These are phyloP conservation scores for Lachnellula occidentalis DNA, from an alignment of 2,329 filamentous ascomycete species.

Conservation along the genomic window DNA sequence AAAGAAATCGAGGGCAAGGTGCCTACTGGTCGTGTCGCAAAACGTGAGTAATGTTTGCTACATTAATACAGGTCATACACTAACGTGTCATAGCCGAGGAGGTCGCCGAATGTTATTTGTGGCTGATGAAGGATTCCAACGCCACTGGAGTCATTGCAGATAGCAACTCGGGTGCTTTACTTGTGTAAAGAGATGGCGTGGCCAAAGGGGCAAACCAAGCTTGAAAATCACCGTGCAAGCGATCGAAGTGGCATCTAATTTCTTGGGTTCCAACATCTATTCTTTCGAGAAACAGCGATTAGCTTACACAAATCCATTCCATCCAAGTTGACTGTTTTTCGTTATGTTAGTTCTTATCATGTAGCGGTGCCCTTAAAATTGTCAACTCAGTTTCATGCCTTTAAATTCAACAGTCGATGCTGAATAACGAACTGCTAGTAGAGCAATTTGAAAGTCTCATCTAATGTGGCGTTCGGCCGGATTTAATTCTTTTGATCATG, in stretches of 20 bases:
- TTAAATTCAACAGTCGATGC: no score
- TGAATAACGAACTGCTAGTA: neutral
- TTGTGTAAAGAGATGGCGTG: constrained; percentile 8
- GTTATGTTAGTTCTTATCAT: no score
- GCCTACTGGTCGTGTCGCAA: constrained; percentile 16
- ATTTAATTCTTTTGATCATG: constrained; percentile 5
- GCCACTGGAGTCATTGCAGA: constrained; percentile 30
- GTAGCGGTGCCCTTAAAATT: no score
- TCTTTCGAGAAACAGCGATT: no score
- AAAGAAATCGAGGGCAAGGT: constrained; percentile 20
- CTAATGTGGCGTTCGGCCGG: neutral
- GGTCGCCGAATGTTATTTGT: constrained; percentile 40
- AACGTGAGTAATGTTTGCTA: constrained; percentile 7
- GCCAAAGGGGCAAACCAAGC: no score
- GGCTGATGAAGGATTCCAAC: constrained; percentile 39
- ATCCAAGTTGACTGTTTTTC: no score
- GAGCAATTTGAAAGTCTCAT: constrained; percentile 40
- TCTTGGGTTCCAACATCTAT: no score
- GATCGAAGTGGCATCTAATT: no score
- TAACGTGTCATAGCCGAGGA: constrained; percentile 30
- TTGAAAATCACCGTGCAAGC: no score
- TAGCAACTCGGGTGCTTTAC: constrained; percentile 13
- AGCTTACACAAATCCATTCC: no score
- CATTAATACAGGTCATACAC: neutral
- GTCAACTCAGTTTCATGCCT: no score